Conservation (phyloP, 805 yeast species). For the Zygosaccharomyces kombuchaensis region DNA sequence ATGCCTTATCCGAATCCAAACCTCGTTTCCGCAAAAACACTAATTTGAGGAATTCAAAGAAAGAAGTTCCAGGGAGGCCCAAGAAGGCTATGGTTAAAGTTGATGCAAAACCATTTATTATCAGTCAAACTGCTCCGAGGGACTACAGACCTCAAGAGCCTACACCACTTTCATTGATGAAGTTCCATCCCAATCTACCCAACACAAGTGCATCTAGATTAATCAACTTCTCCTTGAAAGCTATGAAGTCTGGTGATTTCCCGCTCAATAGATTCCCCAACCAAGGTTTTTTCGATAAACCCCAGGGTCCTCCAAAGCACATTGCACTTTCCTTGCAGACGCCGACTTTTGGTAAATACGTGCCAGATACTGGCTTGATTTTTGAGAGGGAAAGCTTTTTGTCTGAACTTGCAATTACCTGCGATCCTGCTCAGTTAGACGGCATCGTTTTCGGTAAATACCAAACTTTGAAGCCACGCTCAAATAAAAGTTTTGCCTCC, state of each 20-base stretch:
- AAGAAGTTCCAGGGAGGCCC: conserved; percentile 16
- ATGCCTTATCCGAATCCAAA: conserved; percentile 13
- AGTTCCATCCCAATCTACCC: conserved; percentile 23
- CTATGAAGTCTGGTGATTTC: conserved; percentile 23
- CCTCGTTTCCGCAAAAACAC: not conserved
- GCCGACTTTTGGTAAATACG: conserved; percentile 65
- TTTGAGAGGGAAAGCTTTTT: conserved; percentile 25
- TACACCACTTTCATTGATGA: conserved; percentile 25
- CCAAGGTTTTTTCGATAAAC: conserved; percentile 13
- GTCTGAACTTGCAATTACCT: conserved; percentile 18
- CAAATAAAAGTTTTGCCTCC: conserved; percentile 13
- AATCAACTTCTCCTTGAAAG: conserved; percentile 19
- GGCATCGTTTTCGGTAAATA: conserved; percentile 25
- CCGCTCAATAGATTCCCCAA: conserved; percentile 27
- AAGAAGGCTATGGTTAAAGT: conserved; percentile 8
- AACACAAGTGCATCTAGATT: conserved; percentile 19
- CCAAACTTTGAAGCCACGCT: conserved; percentile 10
- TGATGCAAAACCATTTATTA: conserved; percentile 4
- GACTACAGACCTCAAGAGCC: conserved; percentile 25
- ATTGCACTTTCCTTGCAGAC: conserved; percentile 40
- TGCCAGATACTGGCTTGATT: conserved; percentile 47
- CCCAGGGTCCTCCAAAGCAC: conserved; percentile 12
- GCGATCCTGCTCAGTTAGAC: conserved; percentile 15
- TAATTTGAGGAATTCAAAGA: conserved; percentile 2
- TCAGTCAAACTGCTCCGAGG: conserved; percentile 1